Evolutionary conservation across 805 yeast genomes (phyloP).

Genomic region (Pichia phayaonensis): DNA sequence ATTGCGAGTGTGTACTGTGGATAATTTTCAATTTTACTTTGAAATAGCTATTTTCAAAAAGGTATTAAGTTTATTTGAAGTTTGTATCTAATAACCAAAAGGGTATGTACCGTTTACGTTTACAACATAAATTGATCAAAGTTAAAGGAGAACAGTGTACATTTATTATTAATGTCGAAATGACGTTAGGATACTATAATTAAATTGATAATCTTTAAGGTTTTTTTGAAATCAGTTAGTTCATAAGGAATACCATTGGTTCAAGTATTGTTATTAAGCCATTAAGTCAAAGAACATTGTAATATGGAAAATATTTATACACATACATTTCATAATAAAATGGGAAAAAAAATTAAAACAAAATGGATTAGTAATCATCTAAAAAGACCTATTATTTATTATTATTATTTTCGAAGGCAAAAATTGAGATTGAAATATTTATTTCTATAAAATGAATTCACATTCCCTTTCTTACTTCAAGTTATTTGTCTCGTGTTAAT

Average conservation of each 20-base stretch:
- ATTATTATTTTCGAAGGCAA: not conserved
- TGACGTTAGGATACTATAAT: not conserved
- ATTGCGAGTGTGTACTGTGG: not conserved
- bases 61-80: not conserved
- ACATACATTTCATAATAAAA: too few species aligned
- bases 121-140: not conserved
- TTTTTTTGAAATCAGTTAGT: too few species aligned
- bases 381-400: not conserved
- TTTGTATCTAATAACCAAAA: constrained; percentile 2
- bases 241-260: too few species aligned
- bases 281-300: too few species aligned
- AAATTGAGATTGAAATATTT: not conserved
- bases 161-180: not conserved
- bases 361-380: not conserved
- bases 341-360: not conserved
- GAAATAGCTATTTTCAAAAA: not conserved
- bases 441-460: not conserved
- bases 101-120: not conserved
- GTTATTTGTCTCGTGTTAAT: not conserved
- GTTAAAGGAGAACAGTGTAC: not conserved
- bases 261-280: too few species aligned
- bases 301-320: too few species aligned
- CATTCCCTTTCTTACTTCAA: not conserved
- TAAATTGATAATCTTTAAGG: not conserved
- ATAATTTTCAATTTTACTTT: not conserved